Evolutionary conservation across 1,284 basidiomycete genomes (phyloP), one percentile per base, ranked within the genome.

Genomic region (Fomitopsis pinicola): DNA sequence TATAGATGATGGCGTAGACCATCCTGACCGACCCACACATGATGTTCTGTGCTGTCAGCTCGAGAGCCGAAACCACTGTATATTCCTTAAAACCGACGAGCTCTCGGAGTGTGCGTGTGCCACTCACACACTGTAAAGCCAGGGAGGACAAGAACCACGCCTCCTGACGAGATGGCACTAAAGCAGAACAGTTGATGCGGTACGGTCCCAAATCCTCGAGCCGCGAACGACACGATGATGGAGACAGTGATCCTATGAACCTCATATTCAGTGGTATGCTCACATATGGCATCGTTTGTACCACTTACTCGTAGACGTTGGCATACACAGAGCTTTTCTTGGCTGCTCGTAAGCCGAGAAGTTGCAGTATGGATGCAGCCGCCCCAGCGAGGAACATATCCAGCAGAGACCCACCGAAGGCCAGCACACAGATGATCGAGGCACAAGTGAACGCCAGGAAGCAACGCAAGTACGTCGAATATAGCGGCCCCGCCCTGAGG

Each of bases 1-100:
- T 92, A 71, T 94, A 95, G 60, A 94, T 94, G 66, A 93, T 89
- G 19, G 92, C 92, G 68, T 94, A 94, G 36, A 94, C 91, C 76
- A 94, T 88, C 65, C 92, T 80, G 26, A 95, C 92, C n/a, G 91
- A 91, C 19, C 92, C 92, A 62, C 90, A 91, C 58, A 94, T 85
- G 52, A 94, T 82, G 68, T 91, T 93, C 70, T 86, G 86, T 6
- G 91, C 93, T 67, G 92, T 92, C 57, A 94, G 78, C 72, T 95
- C 92, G 38, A 95, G 79, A 1, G 92, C 89, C 55, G 88, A 89
- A 63, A 88, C 91, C 66, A 94, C 92, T 94, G 66, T n/a, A 19
- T 10, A 22, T n/a, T 1, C 45, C 8, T 8, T 46, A 45, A 58
- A 10, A 1, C n/a, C 7, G 52, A 38, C 17, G 7, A 6, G 28